A percentile compares a stretch with the other conserved stretches of the same genome.
These are phyloP conservation scores for Pseudoneurospora amorphoporcata DNA, from an alignment of 495 filamentous ascomycete species.

Conservation along the genomic window DNA sequence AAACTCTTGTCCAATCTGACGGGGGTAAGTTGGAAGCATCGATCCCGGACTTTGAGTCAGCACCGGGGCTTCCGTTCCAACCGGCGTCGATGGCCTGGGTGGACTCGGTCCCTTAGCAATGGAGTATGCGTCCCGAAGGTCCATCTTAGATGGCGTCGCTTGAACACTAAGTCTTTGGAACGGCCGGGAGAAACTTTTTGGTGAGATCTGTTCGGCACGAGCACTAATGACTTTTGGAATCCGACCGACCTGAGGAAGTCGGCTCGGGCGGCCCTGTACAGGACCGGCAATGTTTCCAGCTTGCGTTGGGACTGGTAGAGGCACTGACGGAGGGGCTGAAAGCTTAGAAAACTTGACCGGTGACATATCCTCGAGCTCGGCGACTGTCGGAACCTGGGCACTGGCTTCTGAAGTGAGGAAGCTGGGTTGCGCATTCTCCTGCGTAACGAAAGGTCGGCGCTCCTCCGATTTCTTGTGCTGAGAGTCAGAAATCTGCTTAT, in stretches of 20 bases:
- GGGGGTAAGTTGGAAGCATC: constrained; percentile 11
- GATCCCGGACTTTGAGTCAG: constrained; percentile 12
- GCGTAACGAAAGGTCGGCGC: constrained; percentile 3
- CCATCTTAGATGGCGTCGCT: constrained; percentile 2
- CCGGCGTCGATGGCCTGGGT: constrained; percentile 28
- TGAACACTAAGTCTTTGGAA: constrained; percentile 27
- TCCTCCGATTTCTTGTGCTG: not conserved
- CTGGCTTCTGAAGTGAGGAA: not conserved
- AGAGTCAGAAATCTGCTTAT: not conserved
- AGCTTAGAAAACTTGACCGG: not conserved
- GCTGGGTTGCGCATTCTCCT: not conserved
- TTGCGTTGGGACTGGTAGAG: not conserved
- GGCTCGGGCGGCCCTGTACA: constrained; percentile 26
- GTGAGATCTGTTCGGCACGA: constrained; percentile 56
- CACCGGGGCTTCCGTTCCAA: constrained; percentile 11
- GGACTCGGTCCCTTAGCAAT: constrained; percentile 40
- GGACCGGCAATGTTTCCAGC: not conserved
- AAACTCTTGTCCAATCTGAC: constrained; percentile 38
- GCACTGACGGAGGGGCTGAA: not conserved
- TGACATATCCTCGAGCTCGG: not conserved
- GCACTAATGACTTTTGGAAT: constrained; percentile 83
- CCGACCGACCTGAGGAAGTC: constrained; percentile 72
- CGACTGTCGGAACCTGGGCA: not conserved
- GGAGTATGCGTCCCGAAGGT: constrained; percentile 26
- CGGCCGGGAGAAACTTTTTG: constrained; percentile 80